Evolutionary conservation across 1,284 basidiomycete genomes (phyloP).

Genomic region (Microbotryum silenes-acaulis): DNA sequence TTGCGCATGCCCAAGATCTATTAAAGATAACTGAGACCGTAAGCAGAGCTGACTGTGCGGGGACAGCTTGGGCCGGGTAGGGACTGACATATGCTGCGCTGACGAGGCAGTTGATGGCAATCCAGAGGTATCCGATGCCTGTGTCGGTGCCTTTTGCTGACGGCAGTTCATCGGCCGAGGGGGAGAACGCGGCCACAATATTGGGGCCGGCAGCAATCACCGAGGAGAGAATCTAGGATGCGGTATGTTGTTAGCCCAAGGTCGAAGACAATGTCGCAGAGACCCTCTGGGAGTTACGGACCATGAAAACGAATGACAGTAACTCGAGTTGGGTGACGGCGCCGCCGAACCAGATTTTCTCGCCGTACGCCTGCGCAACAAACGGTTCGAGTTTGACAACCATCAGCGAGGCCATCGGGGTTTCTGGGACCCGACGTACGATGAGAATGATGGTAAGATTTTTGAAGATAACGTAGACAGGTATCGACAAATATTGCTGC

Average conservation of each 20-base stretch:
- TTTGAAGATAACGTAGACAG: constrained; percentile 76
- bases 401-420: too few relatives aligned
- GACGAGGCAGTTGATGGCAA: constrained; percentile 82
- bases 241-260: neutral
- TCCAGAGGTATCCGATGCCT: constrained; percentile 83
- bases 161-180: neutral
- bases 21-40: too few relatives aligned
- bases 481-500: constrained; percentile 39
- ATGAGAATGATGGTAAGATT: constrained; percentile 98
- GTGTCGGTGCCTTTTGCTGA: constrained; percentile 40
- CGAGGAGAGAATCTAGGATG: neutral
- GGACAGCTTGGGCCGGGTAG: too few relatives aligned
- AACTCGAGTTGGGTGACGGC: constrained; percentile 78
- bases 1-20: constrained; percentile 7
- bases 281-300: constrained; percentile 37
- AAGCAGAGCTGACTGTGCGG: too few relatives aligned
- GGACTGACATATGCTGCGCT: neutral
- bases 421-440: constrained; percentile 46
- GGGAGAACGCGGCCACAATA: neutral
- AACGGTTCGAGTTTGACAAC: neutral
- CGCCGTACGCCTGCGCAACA: constrained; percentile 72
- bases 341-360: constrained; percentile 93
- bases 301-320: constrained; percentile 87
- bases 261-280: too few relatives aligned
- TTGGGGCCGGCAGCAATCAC: constrained; percentile 6